Conservation (phyloP, 2,329 filamentous ascomycete species). For the Xylaria sp. region DNA sequence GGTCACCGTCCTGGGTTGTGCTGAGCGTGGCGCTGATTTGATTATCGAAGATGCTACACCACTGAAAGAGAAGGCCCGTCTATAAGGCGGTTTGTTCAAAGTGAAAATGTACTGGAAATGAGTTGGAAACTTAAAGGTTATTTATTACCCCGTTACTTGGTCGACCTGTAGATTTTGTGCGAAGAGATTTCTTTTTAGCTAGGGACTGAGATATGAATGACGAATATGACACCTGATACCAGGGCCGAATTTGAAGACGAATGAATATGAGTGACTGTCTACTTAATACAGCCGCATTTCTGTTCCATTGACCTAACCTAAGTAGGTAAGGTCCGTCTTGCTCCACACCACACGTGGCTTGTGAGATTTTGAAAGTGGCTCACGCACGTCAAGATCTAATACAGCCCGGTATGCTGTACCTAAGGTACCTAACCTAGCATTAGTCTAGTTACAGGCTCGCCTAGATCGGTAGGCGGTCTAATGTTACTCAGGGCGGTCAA, state of each 20-base stretch:
- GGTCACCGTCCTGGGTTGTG: constrained; percentile 86
- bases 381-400: neutral
- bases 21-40: constrained; percentile 86
- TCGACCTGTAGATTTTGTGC: neutral
- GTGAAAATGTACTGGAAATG: constrained; percentile 4
- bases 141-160: neutral
- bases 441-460: constrained; percentile 6
- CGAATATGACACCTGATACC: neutral
- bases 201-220: constrained; percentile 8
- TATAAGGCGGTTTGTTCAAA: constrained; percentile 40
- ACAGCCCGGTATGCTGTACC: too few relatives aligned
- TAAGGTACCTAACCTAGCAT: too few relatives aligned
- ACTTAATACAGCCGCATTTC: too few relatives aligned
- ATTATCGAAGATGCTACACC: constrained; percentile 76
- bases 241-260: neutral
- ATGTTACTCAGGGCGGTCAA: constrained; percentile 40
- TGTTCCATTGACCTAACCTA: too few relatives aligned
- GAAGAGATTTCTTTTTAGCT: neutral
- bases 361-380: neutral
- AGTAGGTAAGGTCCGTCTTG: neutral
- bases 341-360: constrained; percentile 7
- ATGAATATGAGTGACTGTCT: neutral
- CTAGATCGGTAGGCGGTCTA: constrained; percentile 32
- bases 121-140: neutral
- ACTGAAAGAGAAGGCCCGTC: constrained; percentile 47